Percentiles rank a stretch among this genome's conserved stretches.
Evolutionary conservation across 108 stramenopile genomes (phyloP).

Genomic region (Nitzschia sp.): DNA sequence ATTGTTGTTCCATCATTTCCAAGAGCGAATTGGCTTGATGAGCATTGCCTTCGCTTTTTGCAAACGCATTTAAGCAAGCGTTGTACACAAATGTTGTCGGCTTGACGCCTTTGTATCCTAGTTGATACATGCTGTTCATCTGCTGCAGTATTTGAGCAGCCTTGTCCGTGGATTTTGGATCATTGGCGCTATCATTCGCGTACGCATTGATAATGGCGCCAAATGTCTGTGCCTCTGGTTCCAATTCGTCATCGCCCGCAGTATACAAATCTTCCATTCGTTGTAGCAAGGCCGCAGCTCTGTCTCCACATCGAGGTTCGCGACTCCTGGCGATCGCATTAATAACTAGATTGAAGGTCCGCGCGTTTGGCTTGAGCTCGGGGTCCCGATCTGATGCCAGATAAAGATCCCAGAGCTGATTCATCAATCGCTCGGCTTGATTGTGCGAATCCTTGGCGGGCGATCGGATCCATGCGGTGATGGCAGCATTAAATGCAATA

Average conservation of each 20-base stretch:
- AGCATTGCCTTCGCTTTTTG: conserved; percentile 58
- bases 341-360: conserved; percentile 60
- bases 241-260: conserved; percentile 36
- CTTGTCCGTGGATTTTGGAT: conserved; percentile 17
- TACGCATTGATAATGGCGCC: conserved; percentile 64
- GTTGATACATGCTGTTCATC: conserved; percentile 4
- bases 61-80: conserved; percentile 53
- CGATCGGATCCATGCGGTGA: conserved; percentile 35
- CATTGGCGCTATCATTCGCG: neutral
- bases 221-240: conserved; percentile 70
- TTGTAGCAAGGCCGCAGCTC: conserved; percentile 57
- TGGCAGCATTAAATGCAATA: conserved; percentile 45
- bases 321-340: conserved; percentile 64
- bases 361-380: conserved; percentile 54
- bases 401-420: conserved; percentile 6
- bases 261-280: conserved; percentile 55
- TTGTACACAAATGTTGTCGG: conserved; percentile 14
- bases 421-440: conserved; percentile 30
- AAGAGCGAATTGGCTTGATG: conserved; percentile 57
- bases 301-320: conserved; percentile 38
- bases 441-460: conserved; percentile 31
- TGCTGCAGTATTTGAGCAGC: conserved; percentile 11
- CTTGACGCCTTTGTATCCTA: neutral
- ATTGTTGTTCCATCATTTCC: conserved; percentile 57
- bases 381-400: neutral